Evolutionary conservation across 2,329 filamentous ascomycete species (phyloP).

Genomic region (Sphaerostilbella broomeana): DNA sequence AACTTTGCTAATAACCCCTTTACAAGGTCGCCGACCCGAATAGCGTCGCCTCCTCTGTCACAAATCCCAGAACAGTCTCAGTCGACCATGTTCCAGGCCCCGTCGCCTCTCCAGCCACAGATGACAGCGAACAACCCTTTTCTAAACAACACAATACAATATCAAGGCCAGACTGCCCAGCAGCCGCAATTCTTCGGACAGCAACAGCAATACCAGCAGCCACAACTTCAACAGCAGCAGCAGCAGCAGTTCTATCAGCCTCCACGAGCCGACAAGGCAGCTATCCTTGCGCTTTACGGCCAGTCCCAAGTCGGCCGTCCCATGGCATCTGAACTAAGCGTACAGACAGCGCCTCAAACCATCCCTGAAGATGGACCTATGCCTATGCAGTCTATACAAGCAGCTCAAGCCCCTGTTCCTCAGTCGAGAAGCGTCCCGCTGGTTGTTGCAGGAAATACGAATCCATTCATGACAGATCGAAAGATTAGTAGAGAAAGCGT

Average conservation of each 20-base stretch:
- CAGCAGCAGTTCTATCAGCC: slow-evolving; percentile 31
- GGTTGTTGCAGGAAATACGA: slow-evolving; percentile 40
- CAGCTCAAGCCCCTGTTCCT: slow-evolving; percentile 20
- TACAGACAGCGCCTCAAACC: slow-evolving; percentile 22
- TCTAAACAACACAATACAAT: slow-evolving; percentile 25
- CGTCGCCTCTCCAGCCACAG: slow-evolving; percentile 24
- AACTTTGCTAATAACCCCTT: slow-evolving; percentile 41
- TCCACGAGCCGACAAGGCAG: slow-evolving; percentile 58
- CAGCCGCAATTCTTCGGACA: slow-evolving; percentile 26
- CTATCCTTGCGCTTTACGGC: slow-evolving; percentile 70
- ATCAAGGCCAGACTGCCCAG: slow-evolving; percentile 21
- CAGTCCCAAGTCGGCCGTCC: slow-evolving; percentile 47
- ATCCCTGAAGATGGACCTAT: slow-evolving; percentile 25
- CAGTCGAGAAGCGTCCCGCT: slow-evolving; percentile 27
- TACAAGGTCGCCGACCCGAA: slow-evolving; percentile 41
- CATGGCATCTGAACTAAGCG: slow-evolving; percentile 23
- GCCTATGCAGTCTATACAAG: slow-evolving; percentile 22
- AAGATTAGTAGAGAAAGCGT: slow-evolving; percentile 62
- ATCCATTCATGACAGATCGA: slow-evolving; percentile 46
- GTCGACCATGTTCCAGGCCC: slow-evolving; percentile 34
- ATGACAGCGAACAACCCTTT: slow-evolving; percentile 33
- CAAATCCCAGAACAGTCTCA: slow-evolving; percentile 50
- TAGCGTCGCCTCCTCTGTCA: slow-evolving; percentile 43
- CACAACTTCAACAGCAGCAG: slow-evolving; percentile 26
- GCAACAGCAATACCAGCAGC: slow-evolving; percentile 19